Conservation (phyloP, 257 asterid genomes). For the Primulina eburnea region DNA sequence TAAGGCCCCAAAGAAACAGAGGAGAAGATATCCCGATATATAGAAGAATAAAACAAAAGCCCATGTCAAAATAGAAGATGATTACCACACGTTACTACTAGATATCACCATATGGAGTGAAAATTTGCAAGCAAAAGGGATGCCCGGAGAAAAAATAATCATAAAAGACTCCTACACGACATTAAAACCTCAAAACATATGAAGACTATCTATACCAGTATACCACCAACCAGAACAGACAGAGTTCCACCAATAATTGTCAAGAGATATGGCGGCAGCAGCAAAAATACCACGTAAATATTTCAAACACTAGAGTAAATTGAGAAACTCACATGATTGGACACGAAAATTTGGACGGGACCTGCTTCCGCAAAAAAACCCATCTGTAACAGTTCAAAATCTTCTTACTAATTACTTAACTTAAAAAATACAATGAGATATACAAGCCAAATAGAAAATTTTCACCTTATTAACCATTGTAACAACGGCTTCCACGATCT, state of each 20-base stretch:
- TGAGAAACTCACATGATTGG: conserved; percentile 67
- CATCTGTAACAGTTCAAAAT: conserved; percentile 59
- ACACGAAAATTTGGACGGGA: conserved; percentile 90
- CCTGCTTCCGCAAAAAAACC: conserved; percentile 98
- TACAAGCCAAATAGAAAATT: background rate
- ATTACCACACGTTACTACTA: background rate
- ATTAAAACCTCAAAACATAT: background rate
- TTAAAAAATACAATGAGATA: background rate
- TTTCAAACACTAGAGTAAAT: background rate
- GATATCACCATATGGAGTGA: background rate
- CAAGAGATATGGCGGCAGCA: background rate
- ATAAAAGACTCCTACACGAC: background rate
- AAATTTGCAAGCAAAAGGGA: background rate
- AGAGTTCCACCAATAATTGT: background rate
- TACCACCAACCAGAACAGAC: conserved; percentile 4
- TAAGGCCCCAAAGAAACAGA: background rate
- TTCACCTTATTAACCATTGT: conserved; percentile 88
- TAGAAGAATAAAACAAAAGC: background rate
- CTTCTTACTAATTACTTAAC: background rate
- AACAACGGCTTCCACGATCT: conserved; percentile 86
- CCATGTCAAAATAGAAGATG: background rate
- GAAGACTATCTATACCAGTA: background rate
- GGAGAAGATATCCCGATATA: background rate
- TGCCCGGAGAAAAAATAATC: background rate
- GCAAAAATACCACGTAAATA: background rate